phyloP scores from a whole-genome alignment of 345 rosid genomes.

The Citrus glauca region DNA sequence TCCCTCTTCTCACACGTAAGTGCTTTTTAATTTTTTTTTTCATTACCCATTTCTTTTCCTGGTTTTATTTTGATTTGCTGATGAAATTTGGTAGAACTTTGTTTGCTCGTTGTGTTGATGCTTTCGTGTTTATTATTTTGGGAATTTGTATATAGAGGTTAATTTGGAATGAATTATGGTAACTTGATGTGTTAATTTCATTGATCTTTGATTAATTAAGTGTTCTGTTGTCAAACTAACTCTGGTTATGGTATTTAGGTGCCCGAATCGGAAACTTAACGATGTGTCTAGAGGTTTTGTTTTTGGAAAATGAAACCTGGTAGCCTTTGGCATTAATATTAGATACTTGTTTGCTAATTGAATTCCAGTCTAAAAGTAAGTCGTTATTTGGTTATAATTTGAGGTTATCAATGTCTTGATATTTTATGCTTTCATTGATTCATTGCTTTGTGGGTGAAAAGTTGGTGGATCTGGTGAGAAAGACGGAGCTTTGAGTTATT shows the following conservation, averaged over 20 bases:
- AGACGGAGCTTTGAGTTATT: background rate
- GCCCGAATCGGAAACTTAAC: background rate
- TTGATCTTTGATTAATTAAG: constrained; percentile 1
- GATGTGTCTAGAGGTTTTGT: background rate
- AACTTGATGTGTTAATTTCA: background rate
- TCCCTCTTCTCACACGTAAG: constrained; percentile 76
- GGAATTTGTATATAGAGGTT: background rate
- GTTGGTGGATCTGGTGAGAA: background rate
- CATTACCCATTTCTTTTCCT: background rate
- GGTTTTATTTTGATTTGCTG: background rate
- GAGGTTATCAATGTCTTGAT: background rate
- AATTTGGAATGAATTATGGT: background rate
- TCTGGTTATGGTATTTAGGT: background rate
- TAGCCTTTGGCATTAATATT: background rate
- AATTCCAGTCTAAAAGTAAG: background rate
- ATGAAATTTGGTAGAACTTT: background rate
- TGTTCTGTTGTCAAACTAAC: background rate
- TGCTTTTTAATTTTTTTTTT: background rate
- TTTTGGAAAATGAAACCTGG: background rate
- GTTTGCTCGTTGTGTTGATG: background rate
- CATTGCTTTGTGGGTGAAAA: background rate
- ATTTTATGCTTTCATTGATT: background rate
- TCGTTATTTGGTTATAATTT: background rate
- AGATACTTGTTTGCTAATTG: background rate
- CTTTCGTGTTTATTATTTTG: background rate